Base-by-base conservation (phyloP, 2,329 filamentous ascomycete species). In the Cladosporium sp. region DNA sequence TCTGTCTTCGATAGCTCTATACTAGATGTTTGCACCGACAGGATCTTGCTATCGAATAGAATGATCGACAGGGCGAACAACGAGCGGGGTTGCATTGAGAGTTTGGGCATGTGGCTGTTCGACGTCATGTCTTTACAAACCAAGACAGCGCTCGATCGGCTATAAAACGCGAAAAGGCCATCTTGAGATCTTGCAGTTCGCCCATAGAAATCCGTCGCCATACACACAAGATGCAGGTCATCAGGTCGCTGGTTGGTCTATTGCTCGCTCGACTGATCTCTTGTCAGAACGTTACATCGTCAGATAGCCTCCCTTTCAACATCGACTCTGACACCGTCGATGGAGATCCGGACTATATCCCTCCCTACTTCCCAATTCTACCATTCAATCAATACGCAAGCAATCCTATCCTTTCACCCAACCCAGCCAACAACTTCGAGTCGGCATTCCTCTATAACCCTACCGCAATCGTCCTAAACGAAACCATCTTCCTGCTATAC, bases 401-500 rank as follows among this genome's bases (percentile, higher is more conserved):
- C 18, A 64, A 64, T 27, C 62, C 61, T 6, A 59, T 61, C 18
- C 43, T 59, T 4, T 51, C 44, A 9, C 57, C 57, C 5, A 59
- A 58, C 18, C 54, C 54, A 9, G 50, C 48, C 8, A 56, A 56
- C 42, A 54, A 59, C 38, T 65, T 58, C 44, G 64, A 66, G 48
- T 63, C 56, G 11, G 62, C 61, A 1, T 64, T 58, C 42, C 57
- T 63, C 12, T 64, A 64, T 54, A 63, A 65, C 27, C 60, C 61
- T 3, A 58, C 60, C 13, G 61, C 62, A 8, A 64, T 65, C 7
- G 62, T 65, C 1, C 50, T 66, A 9, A 59, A 66, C 29, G 52
- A 61, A 15, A 63, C 51, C 8, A 56, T 70, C 30, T 68, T 63
- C 49, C 56, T 71, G n/a, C 58, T 70, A 3, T 70, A 70, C 56